Base-by-base conservation (phyloP, 352 stramenopile species). In the Globisporangium uncinulatum region DNA sequence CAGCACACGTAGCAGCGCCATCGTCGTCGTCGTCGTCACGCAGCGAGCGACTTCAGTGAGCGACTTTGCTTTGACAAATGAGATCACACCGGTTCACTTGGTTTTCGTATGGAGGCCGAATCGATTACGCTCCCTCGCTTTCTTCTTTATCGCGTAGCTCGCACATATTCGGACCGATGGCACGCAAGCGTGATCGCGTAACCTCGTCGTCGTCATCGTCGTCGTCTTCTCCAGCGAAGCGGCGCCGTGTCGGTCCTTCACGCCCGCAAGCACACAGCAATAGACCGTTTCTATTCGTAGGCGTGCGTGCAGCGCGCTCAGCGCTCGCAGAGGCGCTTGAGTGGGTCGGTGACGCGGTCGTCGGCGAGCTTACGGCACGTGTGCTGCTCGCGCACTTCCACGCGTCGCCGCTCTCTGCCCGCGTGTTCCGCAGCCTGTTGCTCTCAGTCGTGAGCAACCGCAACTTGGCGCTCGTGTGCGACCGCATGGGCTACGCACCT, bases 311-410 rank as follows among this genome's bases (percentile, higher is more conserved):
- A 41, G 20, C 56, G n/a, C 51, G 59, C 32, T 52, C 63, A 0
- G 48, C 49, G 43, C 59, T 79, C 13, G 73, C 68, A 24, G 83
- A 92, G 29, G 79, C 87, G 42, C 78, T 78, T 61, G 83, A 92
- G 64, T 92, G 83, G 83, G 59, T 92, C 29, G 83, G 83, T 39
- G 83, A 92, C 52, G 79, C 83, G 6, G 72, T 89, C 10, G 70
- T 90, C 14, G 78, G 81, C n/a, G 83, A 92, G 63, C 56, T 90
- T 1, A 74, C 88, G 14, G 80, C 71, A 3, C 62, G 80, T 8
- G 87, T 75, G 36, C 51, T 92, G 21, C 56, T 92, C 36, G 76
- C 77, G 4, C 79, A 90, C 50, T 89, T 90, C 57, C 70, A 81
- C 15, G 47, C 62, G 8, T 63, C 71, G 2, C 78, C 79, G 13